Base-by-base conservation (phyloP, 2,329 filamentous ascomycete species). In the Alternaria sp. region DNA sequence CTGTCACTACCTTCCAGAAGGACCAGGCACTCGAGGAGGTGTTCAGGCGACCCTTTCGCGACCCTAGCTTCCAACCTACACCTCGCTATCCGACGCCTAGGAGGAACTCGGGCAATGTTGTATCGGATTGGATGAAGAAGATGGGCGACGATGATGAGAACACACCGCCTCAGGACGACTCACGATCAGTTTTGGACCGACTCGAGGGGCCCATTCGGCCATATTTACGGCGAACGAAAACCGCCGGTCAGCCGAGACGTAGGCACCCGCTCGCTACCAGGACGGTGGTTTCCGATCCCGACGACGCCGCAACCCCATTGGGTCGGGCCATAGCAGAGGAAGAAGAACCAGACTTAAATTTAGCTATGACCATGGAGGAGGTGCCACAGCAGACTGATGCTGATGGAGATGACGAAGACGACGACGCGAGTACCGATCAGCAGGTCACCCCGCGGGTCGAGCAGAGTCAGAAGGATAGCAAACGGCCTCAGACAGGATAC, bases 11-110 rank as follows among this genome's bases (percentile, higher is more conserved):
- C 1, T 94, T 91, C 70, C 91, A 94, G 69, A 96, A 97, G 73
- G 94, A 97, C 68, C 89, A 89, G 54, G 94, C 93, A 7, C 81
- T 98, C 22, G 94, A 97, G 66, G 94, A 97, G 73, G 93, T 98
- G 0, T 98, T 98, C 75, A 86, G 92, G 20, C 73, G 80, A 18
- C 87, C 88, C 0, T 92, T 91, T 28, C 77, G 75, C 46, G 89
- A 90, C 61, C 83, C 87, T 51, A 85, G 85, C 42, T 63, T 70
- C 8, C 70, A 69, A 47, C 65, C 65, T 9, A 63, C 69, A 4
- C 74, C 77, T 1, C 67, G 77, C 56, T 76, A 79, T 63, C 75
- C 75, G 9, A 60, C 70, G 28, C 89, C 92, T 66, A 86, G 89
- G 62, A 86, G 87, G 38, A 90, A 93, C 75, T 92, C 90, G 1